Conservation (phyloP, 768 basidiomycete species). For the Melanogaster broomeanus region DNA sequence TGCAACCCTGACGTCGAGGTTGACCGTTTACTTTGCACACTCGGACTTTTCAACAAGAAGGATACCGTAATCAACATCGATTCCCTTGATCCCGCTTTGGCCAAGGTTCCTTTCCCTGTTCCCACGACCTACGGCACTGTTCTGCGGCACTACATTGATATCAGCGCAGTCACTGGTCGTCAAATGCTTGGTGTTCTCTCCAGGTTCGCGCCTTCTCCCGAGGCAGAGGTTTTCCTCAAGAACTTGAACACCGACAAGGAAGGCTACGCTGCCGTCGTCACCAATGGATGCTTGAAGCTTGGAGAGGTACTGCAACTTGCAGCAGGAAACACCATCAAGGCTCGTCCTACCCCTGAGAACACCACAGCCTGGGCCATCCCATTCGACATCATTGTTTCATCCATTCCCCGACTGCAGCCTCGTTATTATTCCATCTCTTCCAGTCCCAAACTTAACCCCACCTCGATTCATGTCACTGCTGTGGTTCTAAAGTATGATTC, state of each 20-base stretch:
- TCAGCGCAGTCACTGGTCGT: conserved; percentile 91
- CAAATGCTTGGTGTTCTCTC: conserved; percentile 88
- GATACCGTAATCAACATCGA: conserved; percentile 88
- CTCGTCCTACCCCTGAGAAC: conserved; percentile 62
- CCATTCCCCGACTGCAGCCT: conserved; percentile 91
- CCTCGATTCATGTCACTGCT: conserved; percentile 88
- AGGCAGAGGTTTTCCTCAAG: conserved; percentile 73
- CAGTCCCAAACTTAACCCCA: conserved; percentile 89
- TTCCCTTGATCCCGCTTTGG: conserved; percentile 96
- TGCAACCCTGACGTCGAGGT: conserved; percentile 92
- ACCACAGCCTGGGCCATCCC: conserved; percentile 90
- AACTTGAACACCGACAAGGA: conserved; percentile 87
- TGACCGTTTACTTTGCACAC: conserved; percentile 79
- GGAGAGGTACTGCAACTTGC: conserved; percentile 92
- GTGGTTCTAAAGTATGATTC: conserved; percentile 95
- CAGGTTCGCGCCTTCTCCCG: conserved; percentile 83
- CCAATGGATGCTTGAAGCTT: conserved; percentile 84
- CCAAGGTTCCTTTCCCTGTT: conserved; percentile 98
- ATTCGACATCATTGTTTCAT: conserved; percentile 95
- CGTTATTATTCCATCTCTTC: conserved; percentile 99
- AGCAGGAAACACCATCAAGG: conserved; percentile 71
- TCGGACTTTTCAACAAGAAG: conserved; percentile 81
- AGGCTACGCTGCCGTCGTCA: conserved; percentile 74
- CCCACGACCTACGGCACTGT: conserved; percentile 94
- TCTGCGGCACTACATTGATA: conserved; percentile 95